A percentile compares a stretch with the other conserved stretches of the same genome.
phyloP scores from a whole-genome alignment of 495 filamentous ascomycete genomes.

The Lepraria neglecta region DNA sequence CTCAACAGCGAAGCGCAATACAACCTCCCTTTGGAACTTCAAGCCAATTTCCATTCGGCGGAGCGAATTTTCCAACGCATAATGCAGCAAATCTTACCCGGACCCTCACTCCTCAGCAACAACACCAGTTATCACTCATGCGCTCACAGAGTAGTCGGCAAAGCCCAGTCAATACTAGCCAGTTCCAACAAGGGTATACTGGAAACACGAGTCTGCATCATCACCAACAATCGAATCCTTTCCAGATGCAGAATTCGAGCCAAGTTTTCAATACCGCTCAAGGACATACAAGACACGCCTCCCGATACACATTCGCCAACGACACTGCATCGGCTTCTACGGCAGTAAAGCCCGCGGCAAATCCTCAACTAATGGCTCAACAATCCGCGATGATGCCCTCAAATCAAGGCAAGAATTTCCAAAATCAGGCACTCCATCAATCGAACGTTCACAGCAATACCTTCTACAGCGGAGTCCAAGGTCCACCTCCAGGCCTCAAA shows the following conservation, averaged over 20 bases:
- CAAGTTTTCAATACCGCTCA: conserved; percentile 51
- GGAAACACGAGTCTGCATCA: conserved; percentile 29
- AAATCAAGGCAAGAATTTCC: conserved; percentile 50
- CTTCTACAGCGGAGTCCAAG: conserved; percentile 64
- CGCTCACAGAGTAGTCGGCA: conserved; percentile 54
- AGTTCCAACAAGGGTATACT: conserved; percentile 50
- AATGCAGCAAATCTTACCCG: conserved; percentile 53
- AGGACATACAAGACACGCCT: conserved; percentile 77
- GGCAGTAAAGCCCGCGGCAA: conserved; percentile 76
- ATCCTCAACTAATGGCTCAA: conserved; percentile 80
- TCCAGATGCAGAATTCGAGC: conserved; percentile 49
- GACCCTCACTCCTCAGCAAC: conserved; percentile 73
- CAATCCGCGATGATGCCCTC: conserved; percentile 85
- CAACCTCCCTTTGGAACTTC: conserved; percentile 65
- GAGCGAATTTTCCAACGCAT: conserved; percentile 42
- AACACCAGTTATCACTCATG: conserved; percentile 63
- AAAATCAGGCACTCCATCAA: conserved; percentile 51
- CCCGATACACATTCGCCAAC: conserved; percentile 82
- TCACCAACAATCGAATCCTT: conserved; percentile 47
- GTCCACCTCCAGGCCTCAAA: conserved; percentile 92
- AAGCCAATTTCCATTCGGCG: conserved; percentile 43
- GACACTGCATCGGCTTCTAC: conserved; percentile 58
- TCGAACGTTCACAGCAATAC: conserved; percentile 32
- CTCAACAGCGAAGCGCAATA: conserved; percentile 52
- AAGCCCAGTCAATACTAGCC: conserved; percentile 46